Evolutionary conservation across 83 land plant species (phyloP), one percentile per base, ranked within the genome.

Genomic region (Picea engelmannii): DNA sequence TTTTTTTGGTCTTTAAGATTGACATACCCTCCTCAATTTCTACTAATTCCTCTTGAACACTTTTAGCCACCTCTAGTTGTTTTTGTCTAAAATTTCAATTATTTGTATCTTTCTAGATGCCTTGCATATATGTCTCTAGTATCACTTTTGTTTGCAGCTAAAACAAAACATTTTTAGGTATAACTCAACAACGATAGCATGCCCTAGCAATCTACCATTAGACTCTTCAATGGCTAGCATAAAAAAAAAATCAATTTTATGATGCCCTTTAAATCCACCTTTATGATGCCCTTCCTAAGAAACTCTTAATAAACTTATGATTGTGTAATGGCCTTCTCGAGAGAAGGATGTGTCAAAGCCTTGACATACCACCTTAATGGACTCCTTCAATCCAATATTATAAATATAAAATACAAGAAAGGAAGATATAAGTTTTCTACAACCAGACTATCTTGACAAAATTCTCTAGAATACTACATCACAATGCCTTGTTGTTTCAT

Each of bases 401-500:
- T 67, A 15, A 31, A 31, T 31, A 15, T 40, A 17, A 67, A 67
- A 31, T 27, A 35, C 70, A 67, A 17, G 35, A 1, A 11, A 52
- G 40, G 70, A 21, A 38, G 40, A 13, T 7, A 67, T 17, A 67
- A 8, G 35, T 67, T 67, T 27, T 67, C 70, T 67, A 31, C 38
- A 67, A 12, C 10, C 7, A 67, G 16, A 10, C 40, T 67, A 25
- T 18, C 40, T 31, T 67, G 70, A 5, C 70, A 67, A 31, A 66
- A 67, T 13, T 13, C 40, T 67, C 40, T 27, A 67, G 40, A 27
- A 67, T 67, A 31, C 8, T 10, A 66, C 27, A 35, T 67, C 70
- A 67, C 35, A 67, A 67, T 67, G 40, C 40, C 70, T 67, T 67
- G 70, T 66, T 66, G 68, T 4, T 67, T 67, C 70, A 27, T 31